Conservation (phyloP, 257 asterid species). For the Buddleja alternifolia region DNA sequence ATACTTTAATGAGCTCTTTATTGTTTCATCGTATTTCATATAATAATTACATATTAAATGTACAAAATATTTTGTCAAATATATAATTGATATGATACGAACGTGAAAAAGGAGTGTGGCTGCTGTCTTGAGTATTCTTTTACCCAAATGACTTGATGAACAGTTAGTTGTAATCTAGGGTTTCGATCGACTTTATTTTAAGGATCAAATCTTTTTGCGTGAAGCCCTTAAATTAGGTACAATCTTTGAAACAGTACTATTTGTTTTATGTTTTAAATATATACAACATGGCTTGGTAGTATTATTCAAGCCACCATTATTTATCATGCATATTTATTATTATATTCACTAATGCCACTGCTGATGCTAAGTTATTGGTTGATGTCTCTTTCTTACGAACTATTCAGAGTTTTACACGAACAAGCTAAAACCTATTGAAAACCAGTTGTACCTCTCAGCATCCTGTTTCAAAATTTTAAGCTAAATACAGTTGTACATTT, state of each 20-base stretch:
- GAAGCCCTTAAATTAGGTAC: conserved; percentile 34
- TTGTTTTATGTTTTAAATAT: conserved; percentile 4
- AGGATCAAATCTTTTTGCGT: conserved; percentile 30
- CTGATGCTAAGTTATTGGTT: conserved; percentile 12
- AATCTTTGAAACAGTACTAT: conserved; percentile 24
- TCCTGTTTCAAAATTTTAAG: conserved; percentile 16
- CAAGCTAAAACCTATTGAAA: conserved; percentile 13
- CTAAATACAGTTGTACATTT: conserved; percentile 21
- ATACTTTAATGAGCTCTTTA: too few species aligned
- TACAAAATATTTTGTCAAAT: too few species aligned
- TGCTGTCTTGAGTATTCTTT: background rate
- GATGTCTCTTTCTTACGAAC: conserved; percentile 29
- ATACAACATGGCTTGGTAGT: conserved; percentile 29
- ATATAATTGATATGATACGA: too few species aligned
- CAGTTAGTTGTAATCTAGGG: background rate
- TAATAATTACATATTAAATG: too few species aligned
- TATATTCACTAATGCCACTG: conserved; percentile 30
- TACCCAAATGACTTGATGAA: background rate
- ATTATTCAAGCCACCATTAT: conserved; percentile 38
- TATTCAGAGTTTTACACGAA: conserved; percentile 14
- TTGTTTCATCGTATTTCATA: too few species aligned
- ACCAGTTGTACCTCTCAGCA: conserved; percentile 10
- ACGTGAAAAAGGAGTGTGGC: background rate
- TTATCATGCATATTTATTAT: conserved; percentile 26
- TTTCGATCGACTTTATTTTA: background rate